Evolutionary conservation across 1,284 basidiomycete genomes (phyloP).

Genomic region (Boletus albobrunnescens): DNA sequence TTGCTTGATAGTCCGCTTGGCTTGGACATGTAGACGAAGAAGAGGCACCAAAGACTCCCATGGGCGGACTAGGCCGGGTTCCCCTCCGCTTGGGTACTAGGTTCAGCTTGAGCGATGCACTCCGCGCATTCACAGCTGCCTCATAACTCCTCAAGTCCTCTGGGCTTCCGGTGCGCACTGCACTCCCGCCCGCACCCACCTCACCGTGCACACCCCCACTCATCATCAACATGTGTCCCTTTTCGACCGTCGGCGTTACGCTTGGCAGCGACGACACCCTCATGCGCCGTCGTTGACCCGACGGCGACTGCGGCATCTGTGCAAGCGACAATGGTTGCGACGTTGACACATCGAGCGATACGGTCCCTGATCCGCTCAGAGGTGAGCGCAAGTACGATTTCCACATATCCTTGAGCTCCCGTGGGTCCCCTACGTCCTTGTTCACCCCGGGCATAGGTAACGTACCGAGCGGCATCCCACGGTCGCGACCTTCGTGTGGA

Average conservation of each 20-base stretch:
- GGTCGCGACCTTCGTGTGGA: constrained; percentile 23
- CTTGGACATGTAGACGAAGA: background rate
- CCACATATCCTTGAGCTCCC: constrained; percentile 69
- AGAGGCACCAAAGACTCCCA: background rate
- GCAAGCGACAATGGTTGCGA: constrained; percentile 3
- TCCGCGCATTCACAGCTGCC: constrained; percentile 66
- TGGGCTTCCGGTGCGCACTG: constrained; percentile 36
- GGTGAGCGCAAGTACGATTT: constrained; percentile 70
- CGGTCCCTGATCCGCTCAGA: constrained; percentile 37
- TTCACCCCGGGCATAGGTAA: constrained; percentile 22
- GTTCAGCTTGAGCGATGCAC: constrained; percentile 48
- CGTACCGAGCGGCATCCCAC: constrained; percentile 22
- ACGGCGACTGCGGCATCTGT: constrained; percentile 29
- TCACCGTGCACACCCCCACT: constrained; percentile 19
- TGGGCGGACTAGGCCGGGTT: constrained; percentile 19
- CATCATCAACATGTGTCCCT: constrained; percentile 14
- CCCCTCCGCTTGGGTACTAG: constrained; percentile 30
- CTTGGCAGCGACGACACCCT: constrained; percentile 64
- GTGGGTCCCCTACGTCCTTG: constrained; percentile 46
- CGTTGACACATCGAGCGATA: constrained; percentile 8
- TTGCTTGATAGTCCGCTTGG: constrained; percentile 13
- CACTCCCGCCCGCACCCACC: background rate
- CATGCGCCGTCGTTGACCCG: constrained; percentile 39
- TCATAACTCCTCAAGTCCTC: constrained; percentile 71
- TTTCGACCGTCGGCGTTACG: constrained; percentile 52